Conservation (phyloP, 345 rosid species). For the Linum usitatissimum region DNA sequence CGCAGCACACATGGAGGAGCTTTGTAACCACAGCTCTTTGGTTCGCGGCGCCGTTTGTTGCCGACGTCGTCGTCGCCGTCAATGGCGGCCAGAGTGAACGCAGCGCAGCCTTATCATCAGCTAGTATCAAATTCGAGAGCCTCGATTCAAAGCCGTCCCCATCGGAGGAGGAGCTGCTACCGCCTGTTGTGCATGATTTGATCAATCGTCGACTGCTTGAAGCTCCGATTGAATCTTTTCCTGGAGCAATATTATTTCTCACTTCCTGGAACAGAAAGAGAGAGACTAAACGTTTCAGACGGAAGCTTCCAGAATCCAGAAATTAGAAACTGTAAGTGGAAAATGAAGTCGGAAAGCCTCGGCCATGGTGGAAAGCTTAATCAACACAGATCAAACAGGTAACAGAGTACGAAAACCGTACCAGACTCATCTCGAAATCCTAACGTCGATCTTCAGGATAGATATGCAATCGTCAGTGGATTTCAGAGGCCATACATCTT, state of each 20-base stretch:
- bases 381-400: too few relatives aligned
- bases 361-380: too few relatives aligned
- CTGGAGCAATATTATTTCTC: neutral
- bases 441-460: too few relatives aligned
- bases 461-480: too few relatives aligned
- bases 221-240: neutral
- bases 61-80: neutral
- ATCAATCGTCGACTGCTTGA: neutral
- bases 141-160: constrained; percentile 8
- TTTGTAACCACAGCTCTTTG: constrained; percentile 24
- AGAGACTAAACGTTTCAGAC: too few relatives aligned
- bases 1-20: constrained; percentile 50
- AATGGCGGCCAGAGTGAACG: constrained; percentile 14
- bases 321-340: too few relatives aligned
- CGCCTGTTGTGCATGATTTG: neutral
- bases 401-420: too few relatives aligned
- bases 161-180: neutral
- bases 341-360: too few relatives aligned
- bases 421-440: too few relatives aligned
- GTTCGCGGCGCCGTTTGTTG: neutral
- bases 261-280: too few relatives aligned
- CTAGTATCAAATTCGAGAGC: constrained; percentile 26
- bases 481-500: too few relatives aligned
- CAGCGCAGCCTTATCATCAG: constrained; percentile 38
- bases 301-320: too few relatives aligned